Percentiles rank a stretch among this genome's conserved stretches.
phyloP scores from a whole-genome alignment of 176 grass and related monocot species.

The Otatea glauca region DNA sequence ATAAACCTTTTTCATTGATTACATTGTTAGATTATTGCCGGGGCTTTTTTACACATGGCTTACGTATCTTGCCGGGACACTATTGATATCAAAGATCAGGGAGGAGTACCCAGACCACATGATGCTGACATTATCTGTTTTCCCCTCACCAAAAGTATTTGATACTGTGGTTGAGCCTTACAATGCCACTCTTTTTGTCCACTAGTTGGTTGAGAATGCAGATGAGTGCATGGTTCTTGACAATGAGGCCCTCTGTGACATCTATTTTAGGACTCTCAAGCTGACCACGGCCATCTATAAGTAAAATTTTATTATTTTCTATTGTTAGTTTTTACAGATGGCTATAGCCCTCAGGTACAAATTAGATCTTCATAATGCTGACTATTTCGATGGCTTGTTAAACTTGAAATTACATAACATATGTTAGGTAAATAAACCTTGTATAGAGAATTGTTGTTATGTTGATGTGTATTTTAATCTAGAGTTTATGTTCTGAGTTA shows the following conservation, averaged over 20 bases:
- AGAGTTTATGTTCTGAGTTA: background rate
- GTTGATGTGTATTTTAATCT: background rate
- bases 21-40: background rate
- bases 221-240: conserved; percentile 71
- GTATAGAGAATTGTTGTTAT: background rate
- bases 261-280: conserved; percentile 66
- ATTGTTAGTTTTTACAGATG: conserved; percentile 19
- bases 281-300: conserved; percentile 64
- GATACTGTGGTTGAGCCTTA: conserved; percentile 68
- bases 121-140: conserved; percentile 69
- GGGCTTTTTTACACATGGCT: background rate
- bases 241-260: conserved; percentile 65
- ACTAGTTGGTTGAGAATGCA: conserved; percentile 63
- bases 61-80: conserved; percentile 37
- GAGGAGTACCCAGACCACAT: conserved; percentile 63
- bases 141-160: conserved; percentile 60
- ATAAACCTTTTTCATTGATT: background rate
- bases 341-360: background rate
- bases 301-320: background rate
- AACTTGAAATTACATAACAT: background rate
- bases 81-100: conserved; percentile 62
- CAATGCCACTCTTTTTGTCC: conserved; percentile 61
- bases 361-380: background rate
- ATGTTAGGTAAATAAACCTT: background rate
- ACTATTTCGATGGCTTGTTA: background rate